Base-by-base conservation (phyloP, 305 asterid species). In the Rubia peregrina region DNA sequence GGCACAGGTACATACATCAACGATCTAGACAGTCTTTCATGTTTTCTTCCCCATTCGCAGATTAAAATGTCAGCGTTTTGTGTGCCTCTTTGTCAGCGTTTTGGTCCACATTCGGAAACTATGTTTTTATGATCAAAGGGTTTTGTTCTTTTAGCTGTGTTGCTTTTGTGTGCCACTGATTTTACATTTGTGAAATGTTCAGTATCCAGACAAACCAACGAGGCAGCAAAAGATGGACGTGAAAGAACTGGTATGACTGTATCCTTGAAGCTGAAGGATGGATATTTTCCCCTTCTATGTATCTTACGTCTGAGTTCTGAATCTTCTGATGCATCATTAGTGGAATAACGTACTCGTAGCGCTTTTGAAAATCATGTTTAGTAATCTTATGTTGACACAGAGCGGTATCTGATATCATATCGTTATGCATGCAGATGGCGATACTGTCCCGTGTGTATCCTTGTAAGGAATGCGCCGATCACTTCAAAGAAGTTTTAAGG, bases 141-240 rank as follows among this genome's bases (percentile, higher is more conserved):
- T 30, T 65, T 19, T 19, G 49, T 41, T 65, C 33, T 7, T 42
- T 22, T 42, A 0, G 68, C 41, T 60, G 41, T 13, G 57, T 73
- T 70, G 61, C 66, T 51, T n/a, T 60, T 36, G 44, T 42, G 11
- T 65, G 57, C 36, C 14, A 55, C 64, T 61, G 14, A 59, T 53
- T 53, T 65, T 22, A 22, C 61, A 9, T 30, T 59, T 24, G 44
- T 19, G 42, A 4, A 42, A 59, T 21, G 75, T 80, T 42, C 91
- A 92, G 98, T 93, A 93, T 81, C 98, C 98, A 33, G 98, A 93
- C 66, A 89, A 81, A 81, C 98, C 98, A 68, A 90, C 94, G 9
- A 89, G 96, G 85, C 98, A 88, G 72, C 98, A 93, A 76, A 89
- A 84, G 91, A 93, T 80, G 82, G 98, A 93, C 69, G 97, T 86